These are phyloP conservation scores for Xenosphaeropsis pyriputrescens DNA, from an alignment of 2,329 filamentous ascomycete genomes.

Conservation along the genomic window DNA sequence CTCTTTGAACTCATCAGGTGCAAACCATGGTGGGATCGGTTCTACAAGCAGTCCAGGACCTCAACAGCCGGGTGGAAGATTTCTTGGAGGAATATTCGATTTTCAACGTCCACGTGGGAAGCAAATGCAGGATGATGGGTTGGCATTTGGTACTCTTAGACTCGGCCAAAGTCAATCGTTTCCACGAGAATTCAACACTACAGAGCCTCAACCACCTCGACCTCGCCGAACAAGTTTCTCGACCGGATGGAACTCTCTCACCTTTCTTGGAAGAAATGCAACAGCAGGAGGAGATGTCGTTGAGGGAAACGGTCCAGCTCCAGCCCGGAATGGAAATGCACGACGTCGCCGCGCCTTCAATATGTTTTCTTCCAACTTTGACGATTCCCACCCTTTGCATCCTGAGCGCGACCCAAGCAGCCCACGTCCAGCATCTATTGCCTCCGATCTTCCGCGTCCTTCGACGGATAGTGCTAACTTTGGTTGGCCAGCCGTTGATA, in stretches of 20 bases:
- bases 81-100: conserved; percentile 38
- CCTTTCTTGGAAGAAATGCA: conserved; percentile 19
- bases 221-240: conserved; percentile 40
- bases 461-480: conserved; percentile 68
- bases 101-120: conserved; percentile 49
- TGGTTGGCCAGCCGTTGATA: conserved; percentile 40
- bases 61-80: conserved; percentile 31
- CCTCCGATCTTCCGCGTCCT: conserved; percentile 57
- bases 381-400: conserved; percentile 19
- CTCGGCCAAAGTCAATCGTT: conserved; percentile 65
- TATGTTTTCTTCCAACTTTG: conserved; percentile 37
- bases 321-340: conserved; percentile 11
- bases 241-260: conserved; percentile 33
- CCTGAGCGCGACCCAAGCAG: conserved; percentile 41
- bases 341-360: conserved; percentile 13
- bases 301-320: conserved; percentile 17
- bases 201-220: conserved; percentile 34
- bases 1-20: conserved; percentile 13
- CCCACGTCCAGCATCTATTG: conserved; percentile 54
- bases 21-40: conserved; percentile 15
- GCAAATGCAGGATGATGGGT: conserved; percentile 42
- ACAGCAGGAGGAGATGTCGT: conserved; percentile 9
- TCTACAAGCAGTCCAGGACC: conserved; percentile 12
- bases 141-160: conserved; percentile 54
- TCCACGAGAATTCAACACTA: conserved; percentile 44